Evolutionary conservation across 352 stramenopile species (phyloP), one percentile per base, ranked within the genome.

Genomic region (Phytophthora sansomeana): DNA sequence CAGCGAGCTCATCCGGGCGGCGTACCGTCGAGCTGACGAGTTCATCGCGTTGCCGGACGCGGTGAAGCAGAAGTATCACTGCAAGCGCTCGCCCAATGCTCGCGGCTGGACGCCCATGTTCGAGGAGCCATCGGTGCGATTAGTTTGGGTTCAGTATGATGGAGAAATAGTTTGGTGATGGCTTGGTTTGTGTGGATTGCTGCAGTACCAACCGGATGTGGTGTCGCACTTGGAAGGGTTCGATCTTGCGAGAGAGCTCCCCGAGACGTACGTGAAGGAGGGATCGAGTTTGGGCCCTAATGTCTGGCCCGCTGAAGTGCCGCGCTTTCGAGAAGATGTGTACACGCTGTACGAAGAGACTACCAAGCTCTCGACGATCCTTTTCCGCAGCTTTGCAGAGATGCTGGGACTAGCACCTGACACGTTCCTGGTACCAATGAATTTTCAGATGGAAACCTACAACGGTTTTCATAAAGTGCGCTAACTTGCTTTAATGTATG

Each of bases 91-190:
- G 4, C 82, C 82, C 14, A 92, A 92, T 59, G 77, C 81, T 21
- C 78, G 84, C 42, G 86, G 86, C 38, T 94, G 86, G 86, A 94
- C 83, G 41, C 86, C 86, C 11, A 85, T 94, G 78, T 91, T 92
- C 55, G 86, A 92, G 70, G 84, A 94, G 59, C 86, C 86, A 26
- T 92, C 86, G 69, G 86, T 93, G 67, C 14, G 70, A 7, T 36
- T 9, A 10, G 24, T 28, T n/a, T 50, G 17, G 7, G 10, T 9
- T 33, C 46, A 11, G 1, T 32, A 13, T 36, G 21, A 49, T 44
- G 38, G 10, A 17, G 21, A 4, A 4, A 32, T 49, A 32, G 29
- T 0, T 4, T 49, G 8, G 10, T 39, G 4, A 41, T 41, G 14
- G 24, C 54, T 13, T 28, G 30, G 38, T 6, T 29, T 59, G 17